Conservation (phyloP, 768 basidiomycete genomes). For the Candolleomyces aberdarensis region DNA sequence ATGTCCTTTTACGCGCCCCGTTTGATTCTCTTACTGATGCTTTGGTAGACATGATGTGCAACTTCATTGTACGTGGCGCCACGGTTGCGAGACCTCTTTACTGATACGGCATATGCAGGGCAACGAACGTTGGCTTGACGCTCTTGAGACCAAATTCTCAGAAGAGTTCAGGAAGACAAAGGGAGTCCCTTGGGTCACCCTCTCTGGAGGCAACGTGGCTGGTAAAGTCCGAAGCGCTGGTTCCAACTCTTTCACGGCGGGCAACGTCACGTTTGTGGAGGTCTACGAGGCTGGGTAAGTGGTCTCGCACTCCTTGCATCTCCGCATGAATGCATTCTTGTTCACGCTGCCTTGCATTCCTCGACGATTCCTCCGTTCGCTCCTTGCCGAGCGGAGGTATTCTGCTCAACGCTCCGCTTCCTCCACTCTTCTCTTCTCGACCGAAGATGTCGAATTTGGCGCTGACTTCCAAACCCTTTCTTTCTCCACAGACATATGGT, state of each 20-base stretch:
- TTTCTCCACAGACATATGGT: conserved; percentile 70
- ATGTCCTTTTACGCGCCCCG: conserved; percentile 19
- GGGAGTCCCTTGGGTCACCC: conserved; percentile 55
- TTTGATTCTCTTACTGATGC: conserved; percentile 9
- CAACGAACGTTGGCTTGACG: conserved; percentile 73
- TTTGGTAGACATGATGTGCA: conserved; percentile 80
- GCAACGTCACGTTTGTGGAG: conserved; percentile 79
- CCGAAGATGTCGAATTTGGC: no score
- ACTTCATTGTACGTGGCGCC: conserved; percentile 56
- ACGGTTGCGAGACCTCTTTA: neutral
- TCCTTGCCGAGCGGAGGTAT: neutral
- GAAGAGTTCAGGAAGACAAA: conserved; percentile 53
- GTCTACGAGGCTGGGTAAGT: conserved; percentile 79
- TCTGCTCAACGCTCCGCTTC: no score
- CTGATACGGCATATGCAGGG: conserved; percentile 40
- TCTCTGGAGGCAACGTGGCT: conserved; percentile 47
- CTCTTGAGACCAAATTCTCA: conserved; percentile 60
- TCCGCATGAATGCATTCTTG: neutral
- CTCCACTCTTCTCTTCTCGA: no score
- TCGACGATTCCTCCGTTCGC: neutral
- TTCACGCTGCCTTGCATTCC: neutral
- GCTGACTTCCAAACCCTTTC: neutral
- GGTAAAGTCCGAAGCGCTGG: conserved; percentile 75
- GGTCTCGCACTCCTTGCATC: neutral
- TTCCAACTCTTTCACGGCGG: conserved; percentile 59